Percentiles rank a stretch among this genome's conserved stretches.
These are phyloP conservation scores for Symbiotaphrina buchneri DNA, from an alignment of 495 filamentous ascomycete genomes.

Conservation along the genomic window DNA sequence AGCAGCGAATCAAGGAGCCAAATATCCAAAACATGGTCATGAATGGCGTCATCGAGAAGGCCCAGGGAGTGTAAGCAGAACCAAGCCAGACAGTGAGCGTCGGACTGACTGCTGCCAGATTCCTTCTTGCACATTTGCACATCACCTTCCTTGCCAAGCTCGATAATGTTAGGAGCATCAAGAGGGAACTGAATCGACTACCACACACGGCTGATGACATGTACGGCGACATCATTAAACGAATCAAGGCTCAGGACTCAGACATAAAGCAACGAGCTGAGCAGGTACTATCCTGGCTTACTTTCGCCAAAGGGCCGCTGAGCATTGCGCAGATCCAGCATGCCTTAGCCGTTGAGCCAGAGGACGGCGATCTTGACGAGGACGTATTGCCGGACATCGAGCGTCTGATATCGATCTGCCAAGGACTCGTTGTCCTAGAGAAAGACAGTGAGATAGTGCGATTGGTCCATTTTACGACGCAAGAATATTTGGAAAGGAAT, in stretches of 20 bases:
- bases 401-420: constrained; percentile 22
- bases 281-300: constrained; percentile 22
- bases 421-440: constrained; percentile 27
- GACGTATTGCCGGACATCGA: constrained; percentile 16
- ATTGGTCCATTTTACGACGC: constrained; percentile 30
- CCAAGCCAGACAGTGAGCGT: constrained; percentile 8
- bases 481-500: constrained; percentile 24
- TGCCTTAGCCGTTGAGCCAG: constrained; percentile 19
- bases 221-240: constrained; percentile 20
- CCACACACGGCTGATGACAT: constrained; percentile 11
- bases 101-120: constrained; percentile 18
- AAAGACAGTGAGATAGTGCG: constrained; percentile 20
- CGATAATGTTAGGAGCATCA: constrained; percentile 11
- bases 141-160: constrained; percentile 19
- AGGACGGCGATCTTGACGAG: constrained; percentile 12
- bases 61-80: constrained; percentile 10
- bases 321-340: constrained; percentile 20
- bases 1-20: constrained; percentile 5
- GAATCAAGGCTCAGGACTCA: constrained; percentile 17
- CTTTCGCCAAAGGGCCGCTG: constrained; percentile 16
- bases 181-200: constrained; percentile 13
- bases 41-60: constrained; percentile 6
- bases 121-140: constrained; percentile 29
- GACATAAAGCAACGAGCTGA: constrained; percentile 14
- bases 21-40: constrained; percentile 7